A percentile compares a stretch with the other conserved stretches of the same genome.
Evolutionary conservation across 331 rosid genomes (phyloP).

Genomic region (Quercus lobata): DNA sequence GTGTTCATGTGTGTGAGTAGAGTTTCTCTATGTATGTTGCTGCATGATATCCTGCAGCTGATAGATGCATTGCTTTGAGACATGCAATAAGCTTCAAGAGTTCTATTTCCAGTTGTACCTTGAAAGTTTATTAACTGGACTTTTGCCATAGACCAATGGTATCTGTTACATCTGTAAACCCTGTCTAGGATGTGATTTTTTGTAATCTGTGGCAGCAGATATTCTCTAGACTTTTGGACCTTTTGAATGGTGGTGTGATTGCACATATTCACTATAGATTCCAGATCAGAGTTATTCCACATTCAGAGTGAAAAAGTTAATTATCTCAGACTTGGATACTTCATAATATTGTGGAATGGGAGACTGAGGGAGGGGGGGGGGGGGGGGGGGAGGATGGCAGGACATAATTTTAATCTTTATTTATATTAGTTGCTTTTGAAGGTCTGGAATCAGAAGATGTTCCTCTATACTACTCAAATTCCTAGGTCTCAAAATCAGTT

Average conservation of each 20-base stretch:
- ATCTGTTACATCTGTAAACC: background rate
- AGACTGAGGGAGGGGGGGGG: background rate
- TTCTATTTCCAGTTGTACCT: background rate
- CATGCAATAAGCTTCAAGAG: background rate
- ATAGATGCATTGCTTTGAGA: background rate
- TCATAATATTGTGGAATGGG: background rate
- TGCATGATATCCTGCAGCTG: background rate
- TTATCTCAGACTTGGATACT: background rate
- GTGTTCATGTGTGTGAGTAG: background rate
- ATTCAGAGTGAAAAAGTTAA: background rate
- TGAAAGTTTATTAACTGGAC: background rate
- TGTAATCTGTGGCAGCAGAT: background rate
- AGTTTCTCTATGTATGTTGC: background rate
- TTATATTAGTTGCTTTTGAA: background rate
- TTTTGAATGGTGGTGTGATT: background rate
- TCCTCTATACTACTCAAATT: background rate
- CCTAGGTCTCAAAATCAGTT: background rate
- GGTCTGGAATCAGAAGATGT: background rate
- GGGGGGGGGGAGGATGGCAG: background rate
- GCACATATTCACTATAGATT: background rate
- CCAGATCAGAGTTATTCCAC: conserved; percentile 1
- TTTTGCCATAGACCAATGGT: background rate
- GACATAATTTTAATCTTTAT: background rate
- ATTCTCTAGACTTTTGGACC: background rate
- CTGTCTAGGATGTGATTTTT: background rate